Evolutionary conservation across 805 yeast genomes (phyloP).

Genomic region (Schwanniomyces vanrijiae): DNA sequence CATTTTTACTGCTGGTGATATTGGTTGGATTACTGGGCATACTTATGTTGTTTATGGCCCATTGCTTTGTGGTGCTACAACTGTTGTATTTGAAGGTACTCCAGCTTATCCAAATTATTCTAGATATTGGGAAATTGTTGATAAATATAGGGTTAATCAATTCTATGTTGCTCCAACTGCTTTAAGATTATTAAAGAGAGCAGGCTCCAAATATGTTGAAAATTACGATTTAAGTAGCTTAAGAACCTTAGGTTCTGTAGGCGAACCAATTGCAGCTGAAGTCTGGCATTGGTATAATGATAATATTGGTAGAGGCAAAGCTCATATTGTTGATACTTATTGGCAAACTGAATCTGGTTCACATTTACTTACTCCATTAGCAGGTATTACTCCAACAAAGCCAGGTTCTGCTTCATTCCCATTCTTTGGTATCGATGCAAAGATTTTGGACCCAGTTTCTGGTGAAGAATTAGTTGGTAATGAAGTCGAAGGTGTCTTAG

Average conservation of each 20-base stretch:
- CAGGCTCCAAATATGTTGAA: constrained; percentile 81
- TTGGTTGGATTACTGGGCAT: constrained; percentile 99
- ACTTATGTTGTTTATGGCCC: constrained; percentile 96
- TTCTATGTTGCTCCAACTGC: constrained; percentile 99
- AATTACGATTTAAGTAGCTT: constrained; percentile 82
- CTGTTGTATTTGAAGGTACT: constrained; percentile 94
- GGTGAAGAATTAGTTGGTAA: constrained; percentile 83
- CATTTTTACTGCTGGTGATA: constrained; percentile 95
- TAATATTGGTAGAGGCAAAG: constrained; percentile 83
- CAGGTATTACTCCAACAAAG: constrained; percentile 92
- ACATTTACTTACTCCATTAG: constrained; percentile 89
- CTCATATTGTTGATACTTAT: constrained; percentile 93
- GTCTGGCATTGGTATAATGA: constrained; percentile 98
- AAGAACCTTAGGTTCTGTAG: constrained; percentile 94
- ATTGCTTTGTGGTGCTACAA: constrained; percentile 77
- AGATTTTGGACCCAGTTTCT: constrained; percentile 87
- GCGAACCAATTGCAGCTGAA: constrained; percentile 98
- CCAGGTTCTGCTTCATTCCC: constrained; percentile 98
- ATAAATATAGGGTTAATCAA: constrained; percentile 87
- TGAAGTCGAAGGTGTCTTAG: constrained; percentile 95
- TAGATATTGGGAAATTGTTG: constrained; percentile 95
- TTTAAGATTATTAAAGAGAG: constrained; percentile 81
- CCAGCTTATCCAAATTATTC: constrained; percentile 96
- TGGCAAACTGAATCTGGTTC: constrained; percentile 99
- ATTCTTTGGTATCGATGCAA: constrained; percentile 91